Base-by-base conservation (phyloP, 2,329 filamentous ascomycete genomes). In the Hypoxylon sp. region DNA sequence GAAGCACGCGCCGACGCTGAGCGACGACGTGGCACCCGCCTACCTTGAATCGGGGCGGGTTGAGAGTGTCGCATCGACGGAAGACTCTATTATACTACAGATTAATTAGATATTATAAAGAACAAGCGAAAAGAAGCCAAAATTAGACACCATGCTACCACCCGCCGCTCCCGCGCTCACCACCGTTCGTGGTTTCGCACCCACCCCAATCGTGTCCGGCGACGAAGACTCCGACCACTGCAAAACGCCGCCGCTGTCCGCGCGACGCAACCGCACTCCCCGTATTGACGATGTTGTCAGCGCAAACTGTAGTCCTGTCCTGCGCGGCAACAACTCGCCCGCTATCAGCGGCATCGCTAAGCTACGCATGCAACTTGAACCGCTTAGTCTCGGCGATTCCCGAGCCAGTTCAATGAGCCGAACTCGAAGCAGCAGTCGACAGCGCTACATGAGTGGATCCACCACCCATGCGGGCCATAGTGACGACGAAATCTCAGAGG, bases 331-430 rank as follows among this genome's bases (percentile, higher is more conserved):
- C 27, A 79, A 83, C 14, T 88, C 88, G 17, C 86, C 87, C 10
- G 85, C 82, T 54, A 76, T 90, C 31, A 91, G 91, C 66, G 94
- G 94, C 53, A 94, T 98, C 74, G 92, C 93, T 76, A 92, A 91
- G 74, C 83, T 98, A 76, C 94, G 94, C 78, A 85, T 91, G 78
- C 91, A 96, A 77, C 85, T 97, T 64, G 94, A 97, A 68, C 89
- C 90, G 2, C 83, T 98, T 60, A 92, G 88, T 75, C 84, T 97
- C 13, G 87, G 89, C 69, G 81, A 76, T 20, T 81, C 80, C 50
- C 86, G 86, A 50, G 85, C 85, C 54, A 87, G 83, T 72, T 89
- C 87, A 35, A 82, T 87, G 75, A 86, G 86, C 20, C 87, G 83
- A 71, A 85, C 83, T 69, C 82, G 84, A 55, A 82, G 85, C 77